These are phyloP conservation scores for Cercospora sp. DNA, from an alignment of 2,329 filamentous ascomycete species.

Conservation along the genomic window DNA sequence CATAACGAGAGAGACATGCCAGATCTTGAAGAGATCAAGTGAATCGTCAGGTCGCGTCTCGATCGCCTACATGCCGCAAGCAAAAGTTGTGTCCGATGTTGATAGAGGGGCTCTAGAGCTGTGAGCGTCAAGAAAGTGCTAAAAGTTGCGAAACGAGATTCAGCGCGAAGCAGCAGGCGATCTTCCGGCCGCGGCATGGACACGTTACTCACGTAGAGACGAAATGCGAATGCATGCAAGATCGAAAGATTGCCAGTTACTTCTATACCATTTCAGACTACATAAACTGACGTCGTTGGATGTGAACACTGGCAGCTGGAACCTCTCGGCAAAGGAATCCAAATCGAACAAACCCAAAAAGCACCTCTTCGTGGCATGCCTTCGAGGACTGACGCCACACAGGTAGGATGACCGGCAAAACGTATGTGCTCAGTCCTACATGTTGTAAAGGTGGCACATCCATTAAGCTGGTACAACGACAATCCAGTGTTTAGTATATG, in stretches of 20 bases:
- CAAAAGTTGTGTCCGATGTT: not conserved
- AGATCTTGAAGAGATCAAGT: not conserved
- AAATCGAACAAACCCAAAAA: too few species aligned
- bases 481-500: not conserved
- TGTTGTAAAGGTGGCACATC: too few species aligned
- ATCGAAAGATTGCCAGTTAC: not conserved
- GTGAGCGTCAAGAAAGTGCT: not conserved
- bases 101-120: not conserved
- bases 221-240: not conserved
- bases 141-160: not conserved
- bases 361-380: too few species aligned
- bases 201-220: not conserved
- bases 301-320: too few species aligned
- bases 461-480: too few species aligned
- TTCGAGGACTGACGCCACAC: too few species aligned
- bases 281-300: too few species aligned
- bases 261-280: too few species aligned
- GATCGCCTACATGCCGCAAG: not conserved
- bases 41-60: not conserved
- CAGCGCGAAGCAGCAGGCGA: not conserved
- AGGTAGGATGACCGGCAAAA: too few species aligned
- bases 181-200: not conserved
- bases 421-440: too few species aligned
- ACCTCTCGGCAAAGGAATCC: too few species aligned
- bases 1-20: conserved; percentile 45